Evolutionary conservation across 768 basidiomycete genomes (phyloP).

Genomic region (Crassisporium funariophilum): DNA sequence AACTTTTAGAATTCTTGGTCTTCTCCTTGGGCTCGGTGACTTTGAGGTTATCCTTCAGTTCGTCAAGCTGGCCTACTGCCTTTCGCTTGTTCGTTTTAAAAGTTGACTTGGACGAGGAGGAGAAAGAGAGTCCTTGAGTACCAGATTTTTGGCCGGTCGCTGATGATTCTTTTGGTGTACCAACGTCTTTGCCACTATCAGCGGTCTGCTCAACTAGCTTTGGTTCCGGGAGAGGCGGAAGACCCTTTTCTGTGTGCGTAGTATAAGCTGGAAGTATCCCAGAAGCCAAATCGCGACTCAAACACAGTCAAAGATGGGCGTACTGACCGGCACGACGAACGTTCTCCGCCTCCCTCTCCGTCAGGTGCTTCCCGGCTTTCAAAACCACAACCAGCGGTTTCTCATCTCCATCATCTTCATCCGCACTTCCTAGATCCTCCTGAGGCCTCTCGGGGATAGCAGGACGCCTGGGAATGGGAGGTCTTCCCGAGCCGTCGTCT

Average conservation of each 20-base stretch:
- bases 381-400: slow-evolving; percentile 88
- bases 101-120: slow-evolving; percentile 40
- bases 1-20: slow-evolving; percentile 30
- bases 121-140: slow-evolving; percentile 44
- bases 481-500: slow-evolving; percentile 66
- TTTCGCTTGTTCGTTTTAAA: slow-evolving; percentile 42
- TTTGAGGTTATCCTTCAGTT: slow-evolving; percentile 25
- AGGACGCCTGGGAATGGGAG: slow-evolving; percentile 75
- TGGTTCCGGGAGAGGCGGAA: slow-evolving; percentile 52
- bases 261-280: slow-evolving; percentile 5
- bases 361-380: slow-evolving; percentile 86
- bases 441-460: slow-evolving; percentile 69
- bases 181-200: slow-evolving; percentile 11
- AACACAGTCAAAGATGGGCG: background rate
- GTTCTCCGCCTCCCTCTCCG: slow-evolving; percentile 76
- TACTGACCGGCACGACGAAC: slow-evolving; percentile 68
- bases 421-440: slow-evolving; percentile 71
- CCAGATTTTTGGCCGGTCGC: slow-evolving; percentile 16
- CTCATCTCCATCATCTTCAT: slow-evolving; percentile 72
- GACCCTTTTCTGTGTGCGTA: slow-evolving; percentile 54
- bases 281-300: no score
- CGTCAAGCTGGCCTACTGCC: slow-evolving; percentile 35
- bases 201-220: slow-evolving; percentile 14
- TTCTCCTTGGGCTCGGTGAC: slow-evolving; percentile 18
- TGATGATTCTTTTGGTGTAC: slow-evolving; percentile 20